Conservation (phyloP, 2,329 filamentous ascomycete genomes). For the Zasmidium citrigriseum region DNA sequence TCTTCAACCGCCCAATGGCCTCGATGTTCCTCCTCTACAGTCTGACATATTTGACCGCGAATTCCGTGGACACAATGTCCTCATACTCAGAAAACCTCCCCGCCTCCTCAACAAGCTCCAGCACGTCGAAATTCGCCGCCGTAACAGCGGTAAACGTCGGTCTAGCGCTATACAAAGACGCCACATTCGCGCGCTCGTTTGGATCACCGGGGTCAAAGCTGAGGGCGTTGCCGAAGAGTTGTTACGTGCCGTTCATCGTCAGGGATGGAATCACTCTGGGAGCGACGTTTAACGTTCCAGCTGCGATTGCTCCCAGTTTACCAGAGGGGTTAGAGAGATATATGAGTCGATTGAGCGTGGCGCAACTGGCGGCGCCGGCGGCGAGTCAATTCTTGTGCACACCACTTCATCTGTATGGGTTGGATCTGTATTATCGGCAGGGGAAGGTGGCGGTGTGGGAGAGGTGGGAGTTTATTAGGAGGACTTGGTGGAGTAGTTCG, state of each 20-base stretch:
- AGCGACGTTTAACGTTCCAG: slow-evolving; percentile 24
- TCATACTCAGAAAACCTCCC: slow-evolving; percentile 11
- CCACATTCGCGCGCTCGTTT: slow-evolving; percentile 22
- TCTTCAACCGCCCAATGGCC: slow-evolving; percentile 18
- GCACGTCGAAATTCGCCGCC: slow-evolving; percentile 19
- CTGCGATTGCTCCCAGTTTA: slow-evolving; percentile 15
- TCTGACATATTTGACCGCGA: slow-evolving; percentile 26
- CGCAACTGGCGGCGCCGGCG: slow-evolving; percentile 21
- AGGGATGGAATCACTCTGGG: slow-evolving; percentile 25
- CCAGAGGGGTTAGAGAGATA: slow-evolving; percentile 17
- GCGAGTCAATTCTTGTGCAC: slow-evolving; percentile 24
- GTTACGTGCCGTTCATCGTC: slow-evolving; percentile 22
- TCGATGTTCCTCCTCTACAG: slow-evolving; percentile 25
- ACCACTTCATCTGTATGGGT: slow-evolving; percentile 24
- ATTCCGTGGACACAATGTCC: slow-evolving; percentile 20
- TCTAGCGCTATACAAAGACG: slow-evolving; percentile 25
- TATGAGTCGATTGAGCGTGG: slow-evolving; percentile 17
- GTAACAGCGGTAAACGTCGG: slow-evolving; percentile 22
- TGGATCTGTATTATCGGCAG: slow-evolving; percentile 24
- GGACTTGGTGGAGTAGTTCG: slow-evolving; percentile 18
- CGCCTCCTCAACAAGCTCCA: slow-evolving; percentile 14
- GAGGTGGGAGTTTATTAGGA: slow-evolving; percentile 10
- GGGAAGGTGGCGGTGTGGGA: slow-evolving; percentile 8
- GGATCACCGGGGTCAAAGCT: slow-evolving; percentile 16
- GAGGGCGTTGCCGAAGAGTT: slow-evolving; percentile 17